phyloP scores from a whole-genome alignment of 345 rosid genomes.

The Ceriops tagal region DNA sequence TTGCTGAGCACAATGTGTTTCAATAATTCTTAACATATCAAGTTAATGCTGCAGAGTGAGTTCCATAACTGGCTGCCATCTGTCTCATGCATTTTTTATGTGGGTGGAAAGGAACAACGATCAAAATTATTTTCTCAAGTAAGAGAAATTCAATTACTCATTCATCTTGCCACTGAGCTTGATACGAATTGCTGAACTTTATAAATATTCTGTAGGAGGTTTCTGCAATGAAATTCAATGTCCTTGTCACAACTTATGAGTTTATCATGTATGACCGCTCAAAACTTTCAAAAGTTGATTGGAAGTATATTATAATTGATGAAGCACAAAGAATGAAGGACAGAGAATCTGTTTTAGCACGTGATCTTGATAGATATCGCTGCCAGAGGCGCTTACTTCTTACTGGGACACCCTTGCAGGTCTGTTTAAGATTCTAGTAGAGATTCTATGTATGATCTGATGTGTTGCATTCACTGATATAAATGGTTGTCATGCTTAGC shows the following conservation, averaged over 20 bases:
- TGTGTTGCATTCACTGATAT: not conserved
- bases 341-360: slow-evolving; percentile 98
- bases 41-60: slow-evolving; percentile 71
- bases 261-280: slow-evolving; percentile 98
- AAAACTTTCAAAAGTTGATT: slow-evolving; percentile 93
- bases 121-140: slow-evolving; percentile 96
- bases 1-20: not conserved
- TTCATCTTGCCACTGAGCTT: slow-evolving; percentile 9
- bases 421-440: slow-evolving; percentile 25
- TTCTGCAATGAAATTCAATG: slow-evolving; percentile 90
- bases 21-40: slow-evolving; percentile 9
- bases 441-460: not conserved
- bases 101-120: slow-evolving; percentile 90
- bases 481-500: not conserved
- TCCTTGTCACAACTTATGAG: slow-evolving; percentile 96
- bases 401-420: slow-evolving; percentile 99
- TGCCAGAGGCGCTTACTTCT: slow-evolving; percentile 99
- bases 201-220: slow-evolving; percentile 62
- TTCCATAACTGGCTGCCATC: slow-evolving; percentile 94
- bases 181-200: slow-evolving; percentile 20
- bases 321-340: slow-evolving; percentile 99
- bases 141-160: slow-evolving; percentile 13
- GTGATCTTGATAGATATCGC: slow-evolving; percentile 98
- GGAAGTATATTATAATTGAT: slow-evolving; percentile 98
- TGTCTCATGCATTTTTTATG: slow-evolving; percentile 90